phyloP scores from a whole-genome alignment of 768 basidiomycete species.

The Leucocoprinus sp. region DNA sequence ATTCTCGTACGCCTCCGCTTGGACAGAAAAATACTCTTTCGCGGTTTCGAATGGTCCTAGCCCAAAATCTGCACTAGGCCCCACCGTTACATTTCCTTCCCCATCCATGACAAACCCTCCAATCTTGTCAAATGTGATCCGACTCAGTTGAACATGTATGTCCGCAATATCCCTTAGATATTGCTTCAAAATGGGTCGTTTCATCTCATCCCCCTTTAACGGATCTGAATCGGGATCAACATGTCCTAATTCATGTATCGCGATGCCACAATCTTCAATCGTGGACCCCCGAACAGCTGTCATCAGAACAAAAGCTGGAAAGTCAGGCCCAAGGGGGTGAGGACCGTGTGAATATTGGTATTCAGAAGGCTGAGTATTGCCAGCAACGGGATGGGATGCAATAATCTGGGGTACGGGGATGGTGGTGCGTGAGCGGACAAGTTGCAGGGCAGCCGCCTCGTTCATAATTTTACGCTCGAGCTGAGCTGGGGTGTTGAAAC shows the following conservation, averaged over 20 bases:
- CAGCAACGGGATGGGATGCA: conserved; percentile 24
- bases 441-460: conserved; percentile 33
- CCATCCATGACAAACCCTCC: conserved; percentile 30
- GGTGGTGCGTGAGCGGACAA: conserved; percentile 31
- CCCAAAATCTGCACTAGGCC: conserved; percentile 34
- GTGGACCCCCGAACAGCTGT: conserved; percentile 31
- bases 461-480: conserved; percentile 36
- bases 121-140: conserved; percentile 31
- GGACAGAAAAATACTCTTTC: conserved; percentile 30
- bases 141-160: conserved; percentile 32
- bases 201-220: conserved; percentile 25
- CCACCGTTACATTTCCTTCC: conserved; percentile 26
- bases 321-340: conserved; percentile 29
- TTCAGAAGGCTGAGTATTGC: conserved; percentile 2
- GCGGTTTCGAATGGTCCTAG: conserved; percentile 32
- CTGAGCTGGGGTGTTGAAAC: conserved; percentile 34
- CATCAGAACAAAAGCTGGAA: conserved; percentile 36
- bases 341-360: conserved; percentile 15
- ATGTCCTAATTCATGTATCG: conserved; percentile 24
- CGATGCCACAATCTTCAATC: conserved; percentile 33
- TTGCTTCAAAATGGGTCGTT: conserved; percentile 27
- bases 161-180: conserved; percentile 34
- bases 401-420: conserved; percentile 33
- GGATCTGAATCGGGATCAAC: conserved; percentile 20
- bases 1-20: conserved; percentile 32